Conservation (phyloP, 108 stramenopile species). For the Nitzschia palea region DNA sequence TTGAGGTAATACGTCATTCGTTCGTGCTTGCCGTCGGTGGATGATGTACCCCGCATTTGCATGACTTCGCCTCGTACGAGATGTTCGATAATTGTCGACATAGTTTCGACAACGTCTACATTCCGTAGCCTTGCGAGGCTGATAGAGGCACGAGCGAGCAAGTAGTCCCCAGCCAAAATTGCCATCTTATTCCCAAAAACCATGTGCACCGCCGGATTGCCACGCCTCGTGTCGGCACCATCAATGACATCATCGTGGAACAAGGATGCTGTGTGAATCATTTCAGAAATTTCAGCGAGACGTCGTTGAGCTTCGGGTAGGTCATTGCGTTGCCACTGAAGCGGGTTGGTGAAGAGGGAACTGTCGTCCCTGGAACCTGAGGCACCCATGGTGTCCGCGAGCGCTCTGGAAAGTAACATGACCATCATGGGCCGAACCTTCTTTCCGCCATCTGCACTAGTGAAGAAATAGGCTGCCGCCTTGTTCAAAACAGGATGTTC, state of each 20-base stretch:
- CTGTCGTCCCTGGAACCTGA: constrained; percentile 4
- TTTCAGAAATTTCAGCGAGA: constrained; percentile 97
- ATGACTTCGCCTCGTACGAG: constrained; percentile 97
- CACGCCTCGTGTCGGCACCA: constrained; percentile 91
- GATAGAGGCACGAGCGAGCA: constrained; percentile 95
- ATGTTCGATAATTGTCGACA: constrained; percentile 98
- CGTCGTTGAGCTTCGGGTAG: constrained; percentile 83
- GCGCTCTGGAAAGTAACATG: constrained; percentile 78
- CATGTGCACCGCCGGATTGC: constrained; percentile 86
- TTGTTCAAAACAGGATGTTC: constrained; percentile 83
- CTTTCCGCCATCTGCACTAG: constrained; percentile 65
- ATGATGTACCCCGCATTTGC: constrained; percentile 74
- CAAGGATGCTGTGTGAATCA: constrained; percentile 97
- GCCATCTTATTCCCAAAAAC: constrained; percentile 99
- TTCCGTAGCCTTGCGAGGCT: constrained; percentile 92
- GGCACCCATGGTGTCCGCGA: constrained; percentile 42
- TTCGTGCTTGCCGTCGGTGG: constrained; percentile 31
- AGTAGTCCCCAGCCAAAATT: constrained; percentile 97
- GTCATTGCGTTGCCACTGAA: constrained; percentile 47
- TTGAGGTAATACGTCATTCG: constrained; percentile 84
- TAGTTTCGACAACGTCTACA: constrained; percentile 93
- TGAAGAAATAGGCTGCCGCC: constrained; percentile 84
- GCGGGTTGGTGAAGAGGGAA: constrained; percentile 39
- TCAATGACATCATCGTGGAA: constrained; percentile 99
- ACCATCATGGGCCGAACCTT: constrained; percentile 89